Conservation (phyloP, 2,329 filamentous ascomycete species). For the Ophiostoma tasmaniense region DNA sequence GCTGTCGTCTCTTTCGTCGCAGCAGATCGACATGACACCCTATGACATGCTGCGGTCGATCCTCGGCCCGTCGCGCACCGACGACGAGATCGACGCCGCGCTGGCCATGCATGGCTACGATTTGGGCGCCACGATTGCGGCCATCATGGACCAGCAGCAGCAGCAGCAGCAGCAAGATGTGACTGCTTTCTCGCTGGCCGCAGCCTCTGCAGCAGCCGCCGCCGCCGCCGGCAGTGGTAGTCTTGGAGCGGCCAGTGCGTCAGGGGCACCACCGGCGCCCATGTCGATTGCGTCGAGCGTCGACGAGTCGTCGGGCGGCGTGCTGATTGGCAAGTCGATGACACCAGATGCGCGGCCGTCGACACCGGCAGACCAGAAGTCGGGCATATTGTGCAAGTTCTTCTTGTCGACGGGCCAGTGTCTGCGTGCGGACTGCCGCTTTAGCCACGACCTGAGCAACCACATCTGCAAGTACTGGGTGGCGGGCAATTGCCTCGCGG, state of each 20-base stretch:
- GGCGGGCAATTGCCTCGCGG: conserved; percentile 88
- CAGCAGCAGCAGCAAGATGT: conserved; percentile 24
- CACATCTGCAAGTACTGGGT: conserved; percentile 99
- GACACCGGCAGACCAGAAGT: conserved; percentile 71
- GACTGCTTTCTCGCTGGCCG: conserved; percentile 22
- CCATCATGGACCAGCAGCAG: conserved; percentile 65
- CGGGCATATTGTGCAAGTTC: conserved; percentile 91
- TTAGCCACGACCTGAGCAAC: conserved; percentile 91
- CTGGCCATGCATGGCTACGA: conserved; percentile 87
- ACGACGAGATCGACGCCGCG: conserved; percentile 91
- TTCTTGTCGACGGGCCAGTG: conserved; percentile 94
- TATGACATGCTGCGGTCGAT: conserved; percentile 97
- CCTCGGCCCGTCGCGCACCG: conserved; percentile 75
- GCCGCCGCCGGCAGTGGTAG: neutral
- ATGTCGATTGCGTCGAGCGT: conserved; percentile 22
- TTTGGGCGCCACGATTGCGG: conserved; percentile 80
- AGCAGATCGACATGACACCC: conserved; percentile 86
- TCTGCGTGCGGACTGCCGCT: conserved; percentile 88
- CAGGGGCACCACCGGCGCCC: conserved; percentile 10
- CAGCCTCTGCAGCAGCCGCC: conserved; percentile 25
- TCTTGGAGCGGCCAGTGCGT: neutral
- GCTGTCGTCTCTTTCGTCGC: conserved; percentile 33
- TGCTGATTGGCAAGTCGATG: conserved; percentile 87
- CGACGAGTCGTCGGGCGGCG: conserved; percentile 44
- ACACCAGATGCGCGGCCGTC: conserved; percentile 63